Evolutionary conservation across 2,329 filamentous ascomycete species (phyloP).

Genomic region (Trichoderma asperellum): DNA sequence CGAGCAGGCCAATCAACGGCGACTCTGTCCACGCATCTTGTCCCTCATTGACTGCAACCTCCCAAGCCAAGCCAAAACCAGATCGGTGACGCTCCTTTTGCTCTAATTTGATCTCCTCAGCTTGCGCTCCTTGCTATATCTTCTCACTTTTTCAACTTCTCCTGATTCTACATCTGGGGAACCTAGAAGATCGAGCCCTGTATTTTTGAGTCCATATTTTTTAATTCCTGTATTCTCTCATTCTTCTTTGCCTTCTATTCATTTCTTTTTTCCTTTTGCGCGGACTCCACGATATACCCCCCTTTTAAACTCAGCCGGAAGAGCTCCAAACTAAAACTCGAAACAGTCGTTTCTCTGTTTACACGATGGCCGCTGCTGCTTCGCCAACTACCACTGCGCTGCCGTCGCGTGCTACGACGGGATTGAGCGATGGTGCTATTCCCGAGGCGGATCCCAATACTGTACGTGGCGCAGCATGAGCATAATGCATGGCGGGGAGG

Average conservation of each 20-base stretch:
- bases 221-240: background rate
- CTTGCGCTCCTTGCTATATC: background rate
- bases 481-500: background rate
- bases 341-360: background rate
- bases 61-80: background rate
- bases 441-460: conserved; percentile 62
- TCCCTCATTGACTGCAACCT: conserved; percentile 12
- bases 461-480: conserved; percentile 46
- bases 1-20: background rate
- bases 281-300: background rate
- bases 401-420: conserved; percentile 54
- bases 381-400: conserved; percentile 42
- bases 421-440: conserved; percentile 60
- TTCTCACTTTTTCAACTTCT: background rate
- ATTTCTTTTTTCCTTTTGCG: background rate
- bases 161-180: background rate
- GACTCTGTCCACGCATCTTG: background rate
- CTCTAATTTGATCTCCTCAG: conserved; percentile 5
- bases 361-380: conserved; percentile 36
- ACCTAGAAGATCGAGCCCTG: background rate
- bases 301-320: background rate
- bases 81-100: background rate
- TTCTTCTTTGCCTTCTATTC: background rate
- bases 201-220: background rate
- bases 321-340: background rate